These are phyloP conservation scores for Alternaria alternata DNA, from an alignment of 2,329 filamentous ascomycete species.

Conservation along the genomic window DNA sequence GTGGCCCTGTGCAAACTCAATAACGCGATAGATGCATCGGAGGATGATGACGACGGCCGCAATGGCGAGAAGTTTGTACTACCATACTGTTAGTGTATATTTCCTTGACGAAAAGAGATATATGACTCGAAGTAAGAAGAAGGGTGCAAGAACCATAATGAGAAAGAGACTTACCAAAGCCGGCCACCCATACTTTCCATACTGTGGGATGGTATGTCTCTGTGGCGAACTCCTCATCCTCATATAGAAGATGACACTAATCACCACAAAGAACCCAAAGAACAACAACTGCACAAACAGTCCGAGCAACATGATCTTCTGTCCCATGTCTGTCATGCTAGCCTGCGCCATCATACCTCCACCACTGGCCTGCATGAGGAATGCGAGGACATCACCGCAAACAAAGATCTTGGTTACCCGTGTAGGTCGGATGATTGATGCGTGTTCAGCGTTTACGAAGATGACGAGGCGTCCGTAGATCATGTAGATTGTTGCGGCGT, in stretches of 20 bases:
- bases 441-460: conserved; percentile 50
- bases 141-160: too few relatives aligned
- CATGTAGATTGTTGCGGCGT: conserved; percentile 58
- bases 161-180: conserved; percentile 41
- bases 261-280: conserved; percentile 27
- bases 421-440: conserved; percentile 52
- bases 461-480: conserved; percentile 51
- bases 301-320: conserved; percentile 35
- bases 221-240: conserved; percentile 29
- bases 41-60: conserved; percentile 58
- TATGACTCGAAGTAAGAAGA: too few relatives aligned
- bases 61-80: conserved; percentile 49
- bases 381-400: conserved; percentile 60
- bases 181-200: conserved; percentile 47
- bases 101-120: not conserved
- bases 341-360: conserved; percentile 35
- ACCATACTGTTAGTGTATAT: not conserved
- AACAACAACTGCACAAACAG: conserved; percentile 33
- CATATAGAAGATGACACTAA: conserved; percentile 31
- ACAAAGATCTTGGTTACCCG: conserved; percentile 65
- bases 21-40: conserved; percentile 56
- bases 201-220: conserved; percentile 22
- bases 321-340: conserved; percentile 23
- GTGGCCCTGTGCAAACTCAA: conserved; percentile 51
- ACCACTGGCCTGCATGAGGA: conserved; percentile 57